Evolutionary conservation across 1,139 yeast species (phyloP), one percentile per base, ranked within the genome.

Genomic region (Nematodospora anomalae): DNA sequence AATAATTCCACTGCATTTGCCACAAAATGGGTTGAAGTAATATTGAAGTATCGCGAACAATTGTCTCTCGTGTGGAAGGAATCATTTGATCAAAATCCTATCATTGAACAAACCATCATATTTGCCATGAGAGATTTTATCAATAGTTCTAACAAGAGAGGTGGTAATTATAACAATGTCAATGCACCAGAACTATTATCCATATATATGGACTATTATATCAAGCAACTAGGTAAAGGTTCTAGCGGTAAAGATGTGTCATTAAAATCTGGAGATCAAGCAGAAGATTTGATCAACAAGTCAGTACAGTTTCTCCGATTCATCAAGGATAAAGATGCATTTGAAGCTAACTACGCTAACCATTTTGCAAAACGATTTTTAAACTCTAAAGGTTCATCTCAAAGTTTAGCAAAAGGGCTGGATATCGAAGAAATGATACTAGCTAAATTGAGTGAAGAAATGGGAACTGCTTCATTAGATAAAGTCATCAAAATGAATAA

Each of bases 401-500:
- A 44, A 28, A 37, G 41, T 3, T 42, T 43, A 7, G 46, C 43
- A 4, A 36, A 47, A 6, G 76, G 81, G 0, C 60, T 71, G 4
- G 94, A 86, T 42, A 62, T 83, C 7, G 97, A 90, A 56, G 80
- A 80, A 49, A 63, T 74, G 38, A 70, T 89, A 57, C 77, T 92
- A 24, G 72, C 84, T 1, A 81, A 78, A 53, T 67, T 90, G 35
- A 79, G 84, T 46, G 81, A 80, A 50, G 96, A 87, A 53, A 74
- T 85, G 51, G 97, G 97, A 0, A 72, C 87, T 2, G 75, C 90
- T 0, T 85, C 87, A 38, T 80, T 95, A 3, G 76, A 85, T 3
- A 85, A 84, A 51, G 72, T 90, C 29, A 92, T 88, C 53, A 89
- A 88, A 35, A 92, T 92, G 98, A 80, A 89, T 51, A 76, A 79